Conservation (phyloP, 2,329 filamentous ascomycete species). For the Chaetothyriales sp. region DNA sequence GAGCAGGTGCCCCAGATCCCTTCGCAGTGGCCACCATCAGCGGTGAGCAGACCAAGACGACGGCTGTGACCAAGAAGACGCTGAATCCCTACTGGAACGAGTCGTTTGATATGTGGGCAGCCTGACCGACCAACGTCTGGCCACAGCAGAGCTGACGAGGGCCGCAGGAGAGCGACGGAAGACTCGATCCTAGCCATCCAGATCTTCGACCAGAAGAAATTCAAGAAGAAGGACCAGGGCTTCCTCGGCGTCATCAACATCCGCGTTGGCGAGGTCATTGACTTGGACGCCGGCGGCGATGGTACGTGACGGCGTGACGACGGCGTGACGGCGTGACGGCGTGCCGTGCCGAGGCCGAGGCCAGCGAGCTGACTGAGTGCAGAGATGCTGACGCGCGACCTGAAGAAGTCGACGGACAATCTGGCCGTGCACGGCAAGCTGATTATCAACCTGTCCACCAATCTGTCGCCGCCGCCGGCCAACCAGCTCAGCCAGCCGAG, state of each 20-base stretch:
- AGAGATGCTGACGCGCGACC: constrained; percentile 94
- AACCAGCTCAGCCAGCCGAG: constrained; percentile 13
- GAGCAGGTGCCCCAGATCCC: constrained; percentile 81
- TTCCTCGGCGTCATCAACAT: constrained; percentile 97
- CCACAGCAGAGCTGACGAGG: constrained; percentile 1
- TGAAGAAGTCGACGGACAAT: constrained; percentile 97
- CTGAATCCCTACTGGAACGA: constrained; percentile 99
- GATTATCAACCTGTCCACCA: constrained; percentile 91
- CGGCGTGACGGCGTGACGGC: too few species aligned
- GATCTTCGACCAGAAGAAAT: constrained; percentile 99
- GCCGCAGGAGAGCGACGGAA: constrained; percentile 66
- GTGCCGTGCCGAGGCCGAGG: too few species aligned
- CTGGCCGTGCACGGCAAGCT: constrained; percentile 95
- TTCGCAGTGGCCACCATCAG: constrained; percentile 95
- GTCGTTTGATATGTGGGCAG: constrained; percentile 84
- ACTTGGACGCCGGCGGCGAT: constrained; percentile 77
- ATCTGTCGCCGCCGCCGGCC: constrained; percentile 45
- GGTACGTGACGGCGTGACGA: constrained; percentile 61
- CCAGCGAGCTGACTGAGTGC: constrained; percentile 4
- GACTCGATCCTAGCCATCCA: constrained; percentile 95
- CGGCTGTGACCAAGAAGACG: constrained; percentile 89
- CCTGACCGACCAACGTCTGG: background rate
- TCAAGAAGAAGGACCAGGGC: constrained; percentile 99
- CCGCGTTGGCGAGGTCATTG: constrained; percentile 84
- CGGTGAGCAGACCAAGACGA: constrained; percentile 98